Conservation (phyloP, 805 yeast species). For the Saturnispora hagleri region DNA sequence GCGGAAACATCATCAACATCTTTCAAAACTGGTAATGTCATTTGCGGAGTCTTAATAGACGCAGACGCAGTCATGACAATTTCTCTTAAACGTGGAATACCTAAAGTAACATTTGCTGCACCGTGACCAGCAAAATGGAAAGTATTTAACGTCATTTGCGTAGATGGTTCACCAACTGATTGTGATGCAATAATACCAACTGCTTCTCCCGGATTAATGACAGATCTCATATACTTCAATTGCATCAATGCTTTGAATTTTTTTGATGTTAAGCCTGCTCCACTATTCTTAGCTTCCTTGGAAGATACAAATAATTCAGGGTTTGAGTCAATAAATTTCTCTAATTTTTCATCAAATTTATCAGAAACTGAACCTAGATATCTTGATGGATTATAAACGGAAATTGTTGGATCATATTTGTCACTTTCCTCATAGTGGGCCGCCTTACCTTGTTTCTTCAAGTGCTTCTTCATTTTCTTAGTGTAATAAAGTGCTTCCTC, state of each 20-base stretch:
- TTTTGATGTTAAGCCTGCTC: constrained; percentile 51
- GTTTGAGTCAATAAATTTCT: constrained; percentile 52
- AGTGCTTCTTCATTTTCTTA: constrained; percentile 70
- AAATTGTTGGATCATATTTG: constrained; percentile 82
- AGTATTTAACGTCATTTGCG: constrained; percentile 95
- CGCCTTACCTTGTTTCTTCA: constrained; percentile 51
- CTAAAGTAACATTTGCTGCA: constrained; percentile 98
- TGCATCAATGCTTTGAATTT: constrained; percentile 96
- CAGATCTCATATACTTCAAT: constrained; percentile 93
- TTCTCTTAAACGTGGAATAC: constrained; percentile 99
- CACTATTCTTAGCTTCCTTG: constrained; percentile 37
- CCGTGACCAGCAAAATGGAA: constrained; percentile 99
- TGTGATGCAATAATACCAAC: constrained; percentile 98
- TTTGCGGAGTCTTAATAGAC: constrained; percentile 95
- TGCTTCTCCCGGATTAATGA: constrained; percentile 93
- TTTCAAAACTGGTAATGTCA: constrained; percentile 78
- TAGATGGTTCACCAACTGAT: constrained; percentile 97
- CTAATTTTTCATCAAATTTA: constrained; percentile 73
- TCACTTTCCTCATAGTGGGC: constrained; percentile 53
- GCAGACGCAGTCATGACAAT: constrained; percentile 98
- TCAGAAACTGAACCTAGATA: constrained; percentile 92
- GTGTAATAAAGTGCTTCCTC: constrained; percentile 71
- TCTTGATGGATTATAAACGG: constrained; percentile 80
- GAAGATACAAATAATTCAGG: constrained; percentile 44
- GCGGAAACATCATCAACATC: constrained; percentile 84